A percentile compares a stretch with the other conserved stretches of the same genome.
Conservation (phyloP, 371 early-diverging fungal genomes). For the Umbelopsis sp. region DNA sequence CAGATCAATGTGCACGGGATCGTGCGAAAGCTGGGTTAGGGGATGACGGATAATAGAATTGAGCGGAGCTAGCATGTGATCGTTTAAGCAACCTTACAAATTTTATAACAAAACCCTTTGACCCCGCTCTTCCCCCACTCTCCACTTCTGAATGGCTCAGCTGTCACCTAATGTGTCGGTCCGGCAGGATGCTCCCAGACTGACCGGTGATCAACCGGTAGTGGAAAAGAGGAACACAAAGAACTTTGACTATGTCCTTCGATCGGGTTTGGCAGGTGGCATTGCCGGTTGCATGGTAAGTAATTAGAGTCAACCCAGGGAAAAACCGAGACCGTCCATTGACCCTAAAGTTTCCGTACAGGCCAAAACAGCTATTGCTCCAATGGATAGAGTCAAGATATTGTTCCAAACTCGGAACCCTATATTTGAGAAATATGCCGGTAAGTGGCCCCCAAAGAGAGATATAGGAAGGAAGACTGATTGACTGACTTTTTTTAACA, state of each 20-base stretch:
- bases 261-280: slow-evolving; percentile 58
- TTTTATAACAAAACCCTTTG: not conserved
- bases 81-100: not conserved
- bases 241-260: slow-evolving; percentile 47
- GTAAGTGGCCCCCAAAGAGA: slow-evolving; percentile 36
- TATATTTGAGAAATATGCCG: slow-evolving; percentile 81
- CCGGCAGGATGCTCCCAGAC: slow-evolving; percentile 13
- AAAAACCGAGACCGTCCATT: too few species aligned
- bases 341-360: slow-evolving; percentile 15
- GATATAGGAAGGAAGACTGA: too few species aligned
- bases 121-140: not conserved
- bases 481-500: too few species aligned
- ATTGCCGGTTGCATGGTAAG: slow-evolving; percentile 58
- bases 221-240: slow-evolving; percentile 34
- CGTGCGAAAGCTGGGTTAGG: slow-evolving; percentile 16
- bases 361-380: slow-evolving; percentile 96
- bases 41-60: not conserved
- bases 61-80: slow-evolving; percentile 12
- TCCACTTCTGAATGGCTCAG: slow-evolving; percentile 2
- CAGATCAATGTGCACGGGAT: not conserved
- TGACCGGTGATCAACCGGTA: not conserved
- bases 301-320: not conserved
- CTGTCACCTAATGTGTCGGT: slow-evolving; percentile 6
- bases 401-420: slow-evolving; percentile 95
- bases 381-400: slow-evolving; percentile 97